Evolutionary conservation across 257 asterid genomes (phyloP).

Genomic region (Solanum chiquidenum): DNA sequence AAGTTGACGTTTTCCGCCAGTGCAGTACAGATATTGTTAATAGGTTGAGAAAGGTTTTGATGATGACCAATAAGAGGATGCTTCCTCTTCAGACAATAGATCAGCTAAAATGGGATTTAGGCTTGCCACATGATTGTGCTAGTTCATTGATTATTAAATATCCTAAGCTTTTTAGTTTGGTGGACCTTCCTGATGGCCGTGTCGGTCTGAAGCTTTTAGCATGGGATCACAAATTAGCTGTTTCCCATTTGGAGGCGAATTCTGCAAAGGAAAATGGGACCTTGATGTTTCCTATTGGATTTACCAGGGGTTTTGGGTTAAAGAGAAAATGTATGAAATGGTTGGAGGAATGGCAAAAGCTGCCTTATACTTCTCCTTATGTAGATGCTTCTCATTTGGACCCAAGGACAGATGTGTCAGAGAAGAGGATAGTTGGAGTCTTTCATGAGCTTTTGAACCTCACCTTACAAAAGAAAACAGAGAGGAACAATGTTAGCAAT

Average conservation of each 20-base stretch:
- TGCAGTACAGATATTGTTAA: constrained; percentile 46
- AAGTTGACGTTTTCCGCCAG: constrained; percentile 17
- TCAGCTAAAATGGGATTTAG: constrained; percentile 82
- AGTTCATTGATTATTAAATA: constrained; percentile 22
- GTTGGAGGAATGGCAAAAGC: constrained; percentile 85
- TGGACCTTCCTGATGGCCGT: constrained; percentile 62
- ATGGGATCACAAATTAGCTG: constrained; percentile 54
- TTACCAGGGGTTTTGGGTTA: constrained; percentile 82
- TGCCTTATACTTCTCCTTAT: constrained; percentile 82
- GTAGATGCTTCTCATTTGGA: constrained; percentile 58
- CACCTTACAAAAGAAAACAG: constrained; percentile 46
- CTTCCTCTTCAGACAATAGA: constrained; percentile 80
- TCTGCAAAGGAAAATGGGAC: constrained; percentile 10
- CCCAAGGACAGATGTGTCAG: constrained; percentile 78
- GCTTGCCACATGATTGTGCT: constrained; percentile 57
- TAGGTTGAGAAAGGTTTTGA: constrained; percentile 61
- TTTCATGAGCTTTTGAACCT: constrained; percentile 89
- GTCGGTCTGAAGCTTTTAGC: constrained; percentile 45
- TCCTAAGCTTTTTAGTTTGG: constrained; percentile 42
- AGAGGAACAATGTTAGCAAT: constrained; percentile 71
- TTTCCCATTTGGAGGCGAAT: constrained; percentile 52
- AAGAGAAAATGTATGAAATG: constrained; percentile 80
- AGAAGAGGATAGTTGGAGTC: constrained; percentile 81
- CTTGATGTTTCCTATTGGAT: constrained; percentile 61
- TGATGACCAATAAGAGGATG: constrained; percentile 54